A percentile compares a stretch with the other conserved stretches of the same genome.
phyloP scores from a whole-genome alignment of 1,284 basidiomycete genomes.

The Cutaneotrichosporon spelunceum region DNA sequence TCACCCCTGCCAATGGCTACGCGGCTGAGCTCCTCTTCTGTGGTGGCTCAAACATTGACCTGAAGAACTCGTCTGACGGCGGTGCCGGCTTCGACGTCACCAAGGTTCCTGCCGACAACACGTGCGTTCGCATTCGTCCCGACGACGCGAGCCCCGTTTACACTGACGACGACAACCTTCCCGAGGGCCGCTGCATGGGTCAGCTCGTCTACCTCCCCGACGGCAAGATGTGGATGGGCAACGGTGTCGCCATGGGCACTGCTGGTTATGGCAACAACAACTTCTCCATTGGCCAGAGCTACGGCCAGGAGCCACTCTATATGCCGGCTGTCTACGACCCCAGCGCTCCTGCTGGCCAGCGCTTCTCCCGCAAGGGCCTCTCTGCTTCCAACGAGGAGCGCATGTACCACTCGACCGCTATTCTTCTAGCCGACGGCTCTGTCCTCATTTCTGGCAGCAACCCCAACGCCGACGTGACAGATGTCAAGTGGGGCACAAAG shows the following conservation, averaged over 20 bases:
- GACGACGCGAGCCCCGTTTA: slow-evolving; percentile 65
- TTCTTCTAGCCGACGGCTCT: slow-evolving; percentile 80
- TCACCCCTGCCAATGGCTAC: slow-evolving; percentile 86
- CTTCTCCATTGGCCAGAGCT: slow-evolving; percentile 44
- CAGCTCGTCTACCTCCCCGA: slow-evolving; percentile 56
- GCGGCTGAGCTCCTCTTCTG: slow-evolving; percentile 82
- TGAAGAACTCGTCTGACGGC: slow-evolving; percentile 42
- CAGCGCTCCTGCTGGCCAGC: slow-evolving; percentile 60
- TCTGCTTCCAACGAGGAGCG: slow-evolving; percentile 66
- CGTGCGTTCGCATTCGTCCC: slow-evolving; percentile 63
- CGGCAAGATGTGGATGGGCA: slow-evolving; percentile 57
- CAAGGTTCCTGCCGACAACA: slow-evolving; percentile 46
- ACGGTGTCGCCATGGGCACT: slow-evolving; percentile 68
- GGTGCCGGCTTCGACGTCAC: slow-evolving; percentile 49
- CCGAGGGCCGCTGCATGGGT: slow-evolving; percentile 76
- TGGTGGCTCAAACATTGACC: slow-evolving; percentile 65
- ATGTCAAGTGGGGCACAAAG: slow-evolving; percentile 41
- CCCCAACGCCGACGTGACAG: slow-evolving; percentile 73
- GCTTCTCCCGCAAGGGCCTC: slow-evolving; percentile 68
- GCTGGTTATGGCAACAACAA: slow-evolving; percentile 54
- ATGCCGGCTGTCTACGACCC: slow-evolving; percentile 58
- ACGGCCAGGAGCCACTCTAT: slow-evolving; percentile 49
- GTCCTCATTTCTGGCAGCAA: slow-evolving; percentile 73
- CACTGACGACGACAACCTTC: slow-evolving; percentile 65
- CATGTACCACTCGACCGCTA: slow-evolving; percentile 81